phyloP scores from a whole-genome alignment of 2,329 filamentous ascomycete species.

The Aaosphaeria pasadenensis region DNA sequence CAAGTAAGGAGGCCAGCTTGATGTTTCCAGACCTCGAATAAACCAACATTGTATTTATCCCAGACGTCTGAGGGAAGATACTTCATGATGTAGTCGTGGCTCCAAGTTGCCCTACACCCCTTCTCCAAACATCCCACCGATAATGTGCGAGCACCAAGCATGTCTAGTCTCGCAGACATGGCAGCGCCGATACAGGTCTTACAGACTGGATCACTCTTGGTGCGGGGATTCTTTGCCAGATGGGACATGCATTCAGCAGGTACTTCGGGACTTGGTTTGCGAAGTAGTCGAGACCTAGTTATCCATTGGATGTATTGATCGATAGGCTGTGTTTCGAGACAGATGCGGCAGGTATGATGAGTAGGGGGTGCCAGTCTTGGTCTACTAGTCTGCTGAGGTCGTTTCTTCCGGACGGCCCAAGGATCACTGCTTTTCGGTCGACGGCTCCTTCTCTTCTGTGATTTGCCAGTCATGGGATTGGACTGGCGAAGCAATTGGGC shows the following conservation, averaged over 20 bases:
- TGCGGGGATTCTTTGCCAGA: conserved; percentile 16
- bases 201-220: conserved; percentile 24
- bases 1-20: conserved; percentile 10
- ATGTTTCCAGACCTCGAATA: conserved; percentile 18
- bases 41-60: conserved; percentile 23
- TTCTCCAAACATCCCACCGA: conserved; percentile 20
- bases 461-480: background rate
- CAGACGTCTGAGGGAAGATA: conserved; percentile 16
- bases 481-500: background rate
- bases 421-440: conserved; percentile 3
- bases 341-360: conserved; percentile 7
- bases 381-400: background rate
- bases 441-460: background rate
- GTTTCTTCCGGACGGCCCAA: conserved; percentile 2
- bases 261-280: conserved; percentile 1
- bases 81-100: conserved; percentile 11
- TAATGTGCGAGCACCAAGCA: conserved; percentile 16
- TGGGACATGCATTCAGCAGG: conserved; percentile 20
- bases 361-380: conserved; percentile 2
- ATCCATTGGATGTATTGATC: conserved; percentile 17
- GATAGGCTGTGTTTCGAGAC: conserved; percentile 3
- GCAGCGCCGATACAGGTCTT: conserved; percentile 19
- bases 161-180: conserved; percentile 20
- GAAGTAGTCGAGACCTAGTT: conserved; percentile 3
- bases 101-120: conserved; percentile 18